A percentile compares a stretch with the other conserved stretches of the same genome.
These are phyloP conservation scores for Epichloe uncinata DNA, from an alignment of 2,329 filamentous ascomycete genomes.

Conservation along the genomic window DNA sequence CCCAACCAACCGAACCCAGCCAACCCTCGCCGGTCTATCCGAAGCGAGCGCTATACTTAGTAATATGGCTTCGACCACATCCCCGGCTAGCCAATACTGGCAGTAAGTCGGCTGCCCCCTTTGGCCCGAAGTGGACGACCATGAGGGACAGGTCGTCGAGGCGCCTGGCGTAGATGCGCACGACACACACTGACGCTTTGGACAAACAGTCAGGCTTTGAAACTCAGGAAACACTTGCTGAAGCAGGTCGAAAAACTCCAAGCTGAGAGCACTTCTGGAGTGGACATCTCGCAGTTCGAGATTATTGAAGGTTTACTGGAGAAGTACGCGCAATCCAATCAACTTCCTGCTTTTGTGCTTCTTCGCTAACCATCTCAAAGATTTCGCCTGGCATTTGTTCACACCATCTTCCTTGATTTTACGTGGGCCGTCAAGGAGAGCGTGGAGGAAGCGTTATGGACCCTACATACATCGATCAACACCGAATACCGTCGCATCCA, in stretches of 20 bases:
- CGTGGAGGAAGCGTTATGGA: conserved; percentile 65
- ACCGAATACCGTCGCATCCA: conserved; percentile 61
- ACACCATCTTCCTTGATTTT: conserved; percentile 60
- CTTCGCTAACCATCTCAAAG: neutral
- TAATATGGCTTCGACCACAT: conserved; percentile 8
- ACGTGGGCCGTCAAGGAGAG: conserved; percentile 47
- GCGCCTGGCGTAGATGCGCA: neutral
- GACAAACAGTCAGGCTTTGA: conserved; percentile 26
- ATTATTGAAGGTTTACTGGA: conserved; percentile 29
- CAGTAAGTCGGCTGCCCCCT: conserved; percentile 19
- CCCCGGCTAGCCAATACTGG: conserved; percentile 24
- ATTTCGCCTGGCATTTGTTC: conserved; percentile 59
- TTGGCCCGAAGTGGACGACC: neutral
- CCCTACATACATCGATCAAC: conserved; percentile 65
- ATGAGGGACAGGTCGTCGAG: neutral
- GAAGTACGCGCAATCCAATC: conserved; percentile 17
- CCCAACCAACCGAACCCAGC: neutral
- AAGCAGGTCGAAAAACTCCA: conserved; percentile 31
- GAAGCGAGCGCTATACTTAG: neutral
- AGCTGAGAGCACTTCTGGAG: conserved; percentile 19
- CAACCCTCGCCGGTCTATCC: conserved; percentile 4
- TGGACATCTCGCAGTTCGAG: conserved; percentile 30
- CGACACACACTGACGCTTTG: conserved; percentile 5
- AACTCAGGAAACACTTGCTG: conserved; percentile 27
- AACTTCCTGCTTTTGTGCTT: neutral